phyloP scores from a whole-genome alignment of 2,329 filamentous ascomycete genomes.

The Rutstroemia sp. region DNA sequence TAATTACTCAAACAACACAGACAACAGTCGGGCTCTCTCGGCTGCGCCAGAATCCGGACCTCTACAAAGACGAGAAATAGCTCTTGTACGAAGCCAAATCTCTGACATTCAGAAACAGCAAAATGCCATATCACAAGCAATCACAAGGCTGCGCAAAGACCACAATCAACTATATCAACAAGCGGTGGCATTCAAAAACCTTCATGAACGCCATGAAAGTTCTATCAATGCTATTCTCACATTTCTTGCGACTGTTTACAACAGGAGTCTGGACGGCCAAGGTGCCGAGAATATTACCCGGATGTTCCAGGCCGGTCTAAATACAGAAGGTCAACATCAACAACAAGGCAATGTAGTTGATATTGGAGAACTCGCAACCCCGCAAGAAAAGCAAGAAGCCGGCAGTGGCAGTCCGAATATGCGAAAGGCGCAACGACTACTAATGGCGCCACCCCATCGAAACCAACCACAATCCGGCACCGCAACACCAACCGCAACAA shows the following conservation, averaged over 20 bases:
- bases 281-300: conserved; percentile 73
- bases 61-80: conserved; percentile 64
- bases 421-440: conserved; percentile 25
- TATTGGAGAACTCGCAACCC: conserved; percentile 45
- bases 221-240: conserved; percentile 98
- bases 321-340: conserved; percentile 43
- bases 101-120: conserved; percentile 80
- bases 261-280: conserved; percentile 83
- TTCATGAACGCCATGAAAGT: conserved; percentile 95
- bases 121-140: conserved; percentile 74
- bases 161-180: conserved; percentile 85
- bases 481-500: conserved; percentile 24
- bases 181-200: conserved; percentile 78
- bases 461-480: conserved; percentile 1
- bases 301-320: conserved; percentile 71
- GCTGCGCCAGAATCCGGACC: conserved; percentile 34
- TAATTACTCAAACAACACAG: conserved; percentile 35
- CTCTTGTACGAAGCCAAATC: conserved; percentile 71
- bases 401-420: conserved; percentile 23
- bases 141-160: conserved; percentile 72
- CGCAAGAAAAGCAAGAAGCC: conserved; percentile 16
- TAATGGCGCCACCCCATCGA: conserved; percentile 27
- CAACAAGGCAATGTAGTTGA: conserved; percentile 53
- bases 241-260: conserved; percentile 93
- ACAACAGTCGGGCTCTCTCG: conserved; percentile 31